Evolutionary conservation across 176 grass and related monocot genomes (phyloP).

Genomic region (Aegilops tauschii): DNA sequence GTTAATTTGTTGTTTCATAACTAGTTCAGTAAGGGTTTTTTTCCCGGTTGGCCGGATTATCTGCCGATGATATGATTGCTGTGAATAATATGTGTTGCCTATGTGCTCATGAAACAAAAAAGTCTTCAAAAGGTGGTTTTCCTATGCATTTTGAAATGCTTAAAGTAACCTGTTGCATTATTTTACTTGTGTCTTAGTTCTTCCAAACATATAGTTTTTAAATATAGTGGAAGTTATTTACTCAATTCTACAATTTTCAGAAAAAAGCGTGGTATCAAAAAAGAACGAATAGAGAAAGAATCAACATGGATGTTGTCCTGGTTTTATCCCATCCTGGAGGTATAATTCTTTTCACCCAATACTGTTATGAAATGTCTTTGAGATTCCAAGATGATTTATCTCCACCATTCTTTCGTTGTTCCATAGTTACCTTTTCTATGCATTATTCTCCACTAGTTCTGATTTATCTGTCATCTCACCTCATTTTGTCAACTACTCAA

Average conservation of each 20-base stretch:
- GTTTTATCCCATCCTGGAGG: too few species aligned
- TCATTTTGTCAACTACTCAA: too few species aligned
- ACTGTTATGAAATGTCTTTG: too few species aligned
- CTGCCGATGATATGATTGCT: slow-evolving; percentile 65
- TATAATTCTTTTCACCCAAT: too few species aligned
- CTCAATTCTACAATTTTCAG: neutral
- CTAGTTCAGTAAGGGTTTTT: slow-evolving; percentile 12
- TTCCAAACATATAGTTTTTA: neutral
- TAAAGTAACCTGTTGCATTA: slow-evolving; percentile 43
- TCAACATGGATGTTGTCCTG: too few species aligned
- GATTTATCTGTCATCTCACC: too few species aligned
- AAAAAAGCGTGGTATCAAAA: too few species aligned
- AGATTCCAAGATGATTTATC: too few species aligned
- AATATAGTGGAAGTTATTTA: neutral
- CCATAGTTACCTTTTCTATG: too few species aligned
- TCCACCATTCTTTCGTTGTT: too few species aligned
- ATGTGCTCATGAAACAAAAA: slow-evolving; percentile 58
- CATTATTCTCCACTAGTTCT: too few species aligned
- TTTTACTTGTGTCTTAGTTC: neutral
- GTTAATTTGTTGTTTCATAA: neutral
- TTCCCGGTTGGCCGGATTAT: slow-evolving; percentile 62
- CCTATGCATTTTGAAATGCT: slow-evolving; percentile 70
- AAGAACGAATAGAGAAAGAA: too few species aligned
- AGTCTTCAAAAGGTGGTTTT: slow-evolving; percentile 52
- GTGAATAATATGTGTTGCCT: slow-evolving; percentile 76